phyloP scores from a whole-genome alignment of 1,284 basidiomycete genomes.

The Agaricales sp. region DNA sequence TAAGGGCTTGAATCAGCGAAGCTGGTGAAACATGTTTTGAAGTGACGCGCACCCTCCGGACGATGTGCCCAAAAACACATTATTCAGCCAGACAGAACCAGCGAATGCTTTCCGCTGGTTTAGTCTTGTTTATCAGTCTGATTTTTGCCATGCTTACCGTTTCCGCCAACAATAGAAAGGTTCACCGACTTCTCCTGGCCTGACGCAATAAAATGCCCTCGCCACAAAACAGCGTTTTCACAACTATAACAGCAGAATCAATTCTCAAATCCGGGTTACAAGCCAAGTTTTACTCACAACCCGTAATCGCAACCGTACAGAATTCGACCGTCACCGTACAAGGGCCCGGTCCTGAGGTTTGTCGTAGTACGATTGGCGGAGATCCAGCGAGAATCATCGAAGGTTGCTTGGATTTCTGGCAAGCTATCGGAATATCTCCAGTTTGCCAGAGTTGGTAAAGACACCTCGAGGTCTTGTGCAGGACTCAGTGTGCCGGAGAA shows the following conservation, averaged over 20 bases:
- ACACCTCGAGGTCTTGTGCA: not conserved
- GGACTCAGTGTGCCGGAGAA: slow-evolving; percentile 20
- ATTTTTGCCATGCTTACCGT: too few species aligned
- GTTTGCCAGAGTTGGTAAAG: slow-evolving; percentile 34
- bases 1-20: not conserved
- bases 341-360: slow-evolving; percentile 54
- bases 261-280: too few species aligned
- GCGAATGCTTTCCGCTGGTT: slow-evolving; percentile 64
- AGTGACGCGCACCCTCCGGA: slow-evolving; percentile 51
- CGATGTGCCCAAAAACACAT: slow-evolving; percentile 58
- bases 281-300: slow-evolving; percentile 44
- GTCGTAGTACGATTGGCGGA: slow-evolving; percentile 59
- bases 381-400: slow-evolving; percentile 54
- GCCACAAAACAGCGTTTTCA: slow-evolving; percentile 71
- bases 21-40: not conserved
- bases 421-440: slow-evolving; percentile 69
- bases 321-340: slow-evolving; percentile 66
- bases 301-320: slow-evolving; percentile 77
- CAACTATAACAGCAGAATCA: too few species aligned
- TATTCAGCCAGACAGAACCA: slow-evolving; percentile 73
- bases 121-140: too few species aligned
- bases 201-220: slow-evolving; percentile 63
- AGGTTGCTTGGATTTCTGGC: slow-evolving; percentile 49
- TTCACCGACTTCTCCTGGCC: slow-evolving; percentile 51
- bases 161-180: slow-evolving; percentile 69